Percentiles rank a stretch among this genome's conserved stretches.
phyloP scores from a whole-genome alignment of 257 asterid species.

The Nicotiana knightiana region DNA sequence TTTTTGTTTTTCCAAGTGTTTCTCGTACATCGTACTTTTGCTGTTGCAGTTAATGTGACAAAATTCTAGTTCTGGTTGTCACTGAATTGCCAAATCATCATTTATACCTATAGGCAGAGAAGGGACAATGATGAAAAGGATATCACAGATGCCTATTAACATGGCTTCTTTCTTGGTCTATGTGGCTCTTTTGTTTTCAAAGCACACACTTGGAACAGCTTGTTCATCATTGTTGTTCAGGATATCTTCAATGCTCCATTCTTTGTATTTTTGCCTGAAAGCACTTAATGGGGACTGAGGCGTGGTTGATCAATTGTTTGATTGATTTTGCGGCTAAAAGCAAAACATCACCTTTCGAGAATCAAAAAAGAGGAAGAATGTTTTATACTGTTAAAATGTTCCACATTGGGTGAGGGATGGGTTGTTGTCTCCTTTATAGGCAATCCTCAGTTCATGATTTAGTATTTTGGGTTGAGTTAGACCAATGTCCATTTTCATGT shows the following conservation, averaged over 20 bases:
- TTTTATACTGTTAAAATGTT: background rate
- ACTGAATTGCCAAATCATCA: background rate
- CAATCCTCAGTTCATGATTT: background rate
- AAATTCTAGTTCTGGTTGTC: background rate
- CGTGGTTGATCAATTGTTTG: background rate
- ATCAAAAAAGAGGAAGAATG: background rate
- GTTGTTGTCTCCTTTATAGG: background rate
- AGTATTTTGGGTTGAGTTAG: background rate
- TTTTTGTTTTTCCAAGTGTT: background rate
- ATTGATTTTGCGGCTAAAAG: background rate
- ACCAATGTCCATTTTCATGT: background rate
- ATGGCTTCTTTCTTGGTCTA: background rate
- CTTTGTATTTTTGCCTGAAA: background rate
- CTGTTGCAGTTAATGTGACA: background rate
- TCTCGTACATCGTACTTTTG: background rate
- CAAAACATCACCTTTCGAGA: background rate
- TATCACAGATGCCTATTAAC: background rate
- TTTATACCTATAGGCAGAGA: background rate
- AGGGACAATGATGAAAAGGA: background rate
- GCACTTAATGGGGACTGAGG: background rate
- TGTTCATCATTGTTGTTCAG: background rate
- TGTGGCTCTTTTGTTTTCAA: background rate
- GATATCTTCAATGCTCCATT: background rate
- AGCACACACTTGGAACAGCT: background rate
- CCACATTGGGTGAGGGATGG: background rate